phyloP scores from a whole-genome alignment of 176 grass and related monocot genomes.

The Dactylis glomerata region DNA sequence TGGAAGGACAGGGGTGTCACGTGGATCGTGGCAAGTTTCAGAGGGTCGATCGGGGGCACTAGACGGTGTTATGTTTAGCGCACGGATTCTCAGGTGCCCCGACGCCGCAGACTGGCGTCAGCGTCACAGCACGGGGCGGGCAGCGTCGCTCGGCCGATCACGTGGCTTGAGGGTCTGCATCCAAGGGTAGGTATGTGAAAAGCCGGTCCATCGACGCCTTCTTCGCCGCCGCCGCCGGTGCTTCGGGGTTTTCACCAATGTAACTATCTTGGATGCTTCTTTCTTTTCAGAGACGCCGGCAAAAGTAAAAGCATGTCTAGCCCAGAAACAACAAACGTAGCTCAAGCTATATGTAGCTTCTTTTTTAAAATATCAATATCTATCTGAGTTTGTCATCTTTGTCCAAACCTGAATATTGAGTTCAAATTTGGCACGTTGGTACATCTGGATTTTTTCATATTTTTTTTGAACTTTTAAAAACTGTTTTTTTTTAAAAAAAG shows the following conservation, averaged over 20 bases:
- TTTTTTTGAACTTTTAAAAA: too few relatives aligned
- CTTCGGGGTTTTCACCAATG: background rate
- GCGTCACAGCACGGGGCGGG: background rate
- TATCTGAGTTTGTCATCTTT: too few relatives aligned
- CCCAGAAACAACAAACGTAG: too few relatives aligned
- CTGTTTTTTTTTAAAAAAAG: too few relatives aligned
- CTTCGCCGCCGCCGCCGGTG: background rate
- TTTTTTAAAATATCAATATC: too few relatives aligned
- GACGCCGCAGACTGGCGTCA: background rate
- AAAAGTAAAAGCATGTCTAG: too few relatives aligned
- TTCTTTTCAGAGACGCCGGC: background rate
- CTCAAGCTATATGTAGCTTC: too few relatives aligned
- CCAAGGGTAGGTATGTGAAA: background rate
- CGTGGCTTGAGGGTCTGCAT: background rate
- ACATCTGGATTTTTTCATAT: too few relatives aligned
- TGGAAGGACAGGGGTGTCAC: too few relatives aligned
- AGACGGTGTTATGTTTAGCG: conserved; percentile 26
- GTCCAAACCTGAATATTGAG: too few relatives aligned
- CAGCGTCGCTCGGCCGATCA: background rate
- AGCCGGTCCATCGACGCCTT: background rate
- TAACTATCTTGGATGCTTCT: background rate
- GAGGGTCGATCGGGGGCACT: background rate
- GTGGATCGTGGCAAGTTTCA: conserved; percentile 23
- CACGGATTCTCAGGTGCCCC: conserved; percentile 51
- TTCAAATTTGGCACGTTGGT: too few relatives aligned